phyloP scores from a whole-genome alignment of 768 basidiomycete species.

The Chalciporus pseudorubinellus region DNA sequence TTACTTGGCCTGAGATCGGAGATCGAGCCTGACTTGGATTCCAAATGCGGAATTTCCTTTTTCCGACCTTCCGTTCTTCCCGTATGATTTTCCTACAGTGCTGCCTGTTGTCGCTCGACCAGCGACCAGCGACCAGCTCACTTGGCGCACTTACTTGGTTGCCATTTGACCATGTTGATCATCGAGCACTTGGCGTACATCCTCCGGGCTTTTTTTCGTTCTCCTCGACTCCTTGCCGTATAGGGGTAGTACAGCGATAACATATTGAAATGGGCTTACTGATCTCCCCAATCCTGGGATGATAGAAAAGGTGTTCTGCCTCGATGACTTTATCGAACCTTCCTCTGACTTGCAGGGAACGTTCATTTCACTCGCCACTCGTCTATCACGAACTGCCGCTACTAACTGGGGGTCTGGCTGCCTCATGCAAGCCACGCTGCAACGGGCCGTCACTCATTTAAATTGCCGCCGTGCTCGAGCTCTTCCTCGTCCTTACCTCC shows the following conservation, averaged over 20 bases:
- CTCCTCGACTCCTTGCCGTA: conserved; percentile 21
- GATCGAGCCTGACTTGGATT: conserved; percentile 16
- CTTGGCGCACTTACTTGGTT: conserved; percentile 5
- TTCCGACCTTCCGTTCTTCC: not conserved
- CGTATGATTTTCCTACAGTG: conserved; percentile 1
- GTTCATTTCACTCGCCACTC: conserved; percentile 26
- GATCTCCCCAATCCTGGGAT: conserved; percentile 22
- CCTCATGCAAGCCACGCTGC: conserved; percentile 38
- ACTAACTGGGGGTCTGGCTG: conserved; percentile 28
- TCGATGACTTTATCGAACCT: conserved; percentile 27
- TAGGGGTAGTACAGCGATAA: conserved; percentile 20
- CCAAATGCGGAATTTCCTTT: conserved; percentile 14
- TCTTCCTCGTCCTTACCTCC: conserved; percentile 27
- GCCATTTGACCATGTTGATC: conserved; percentile 7
- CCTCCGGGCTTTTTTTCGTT: not conserved
- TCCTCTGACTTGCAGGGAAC: conserved; percentile 21
- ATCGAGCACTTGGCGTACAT: not conserved
- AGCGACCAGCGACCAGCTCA: not conserved
- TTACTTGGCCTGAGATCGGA: conserved; percentile 12
- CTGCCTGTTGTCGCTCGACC: not conserved
- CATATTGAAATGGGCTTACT: conserved; percentile 35
- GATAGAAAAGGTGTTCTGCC: conserved; percentile 29
- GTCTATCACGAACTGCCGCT: conserved; percentile 35
- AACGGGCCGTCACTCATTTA: conserved; percentile 32
- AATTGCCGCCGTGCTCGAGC: conserved; percentile 26